Base-by-base conservation (phyloP, 1,139 yeast genomes). In the Diutina scorzettiae region DNA sequence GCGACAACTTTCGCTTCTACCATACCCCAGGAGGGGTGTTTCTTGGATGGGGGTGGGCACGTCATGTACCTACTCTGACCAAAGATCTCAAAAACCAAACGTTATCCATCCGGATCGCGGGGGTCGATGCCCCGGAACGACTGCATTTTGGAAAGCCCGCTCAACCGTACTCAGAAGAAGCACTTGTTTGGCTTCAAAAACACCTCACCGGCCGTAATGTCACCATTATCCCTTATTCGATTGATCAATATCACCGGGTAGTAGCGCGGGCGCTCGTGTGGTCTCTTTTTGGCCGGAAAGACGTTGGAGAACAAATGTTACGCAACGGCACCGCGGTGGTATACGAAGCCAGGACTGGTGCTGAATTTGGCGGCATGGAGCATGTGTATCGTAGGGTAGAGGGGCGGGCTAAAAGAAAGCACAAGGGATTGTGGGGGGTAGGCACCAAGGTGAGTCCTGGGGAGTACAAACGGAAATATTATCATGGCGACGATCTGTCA, bases 51-150 rank as follows among this genome's bases (percentile, higher is more conserved):
- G 91, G 94, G 9, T 86, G 96, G 95, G 54, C 84, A 17, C 63
- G 97, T 43, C 53, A 46, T 32, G 64, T 62, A 41, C 81, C 54
- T 44, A 71, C 52, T 40, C 57, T 64, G 30, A 64, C 76, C 46
- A 53, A 63, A 41, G 65, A 59, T 29, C 56, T 78, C 42, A 77
- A 75, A 51, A 77, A 76, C 50, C 71, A 75, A 52, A 75, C 85
- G 2, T 62, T 75, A 25, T 69, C 74, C 60, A 75, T 93, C 12
- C 66, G 99, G 41, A 62, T 91, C 30, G 83, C 94, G 58, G 99
- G 97, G 0, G 79, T 91, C 16, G 99, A 91, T 66, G 98, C 99
- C 0, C 99, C 99, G 1, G 99, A 91, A 56, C 64, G 94, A 37
- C 76, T 95, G 2, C 97, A 91, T 64, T 91, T 86, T 62, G 99